Percentiles rank a stretch among this genome's conserved stretches.
Evolutionary conservation across 805 yeast species (phyloP).

Genomic region (Groenewaldozyma tartarivorans): DNA sequence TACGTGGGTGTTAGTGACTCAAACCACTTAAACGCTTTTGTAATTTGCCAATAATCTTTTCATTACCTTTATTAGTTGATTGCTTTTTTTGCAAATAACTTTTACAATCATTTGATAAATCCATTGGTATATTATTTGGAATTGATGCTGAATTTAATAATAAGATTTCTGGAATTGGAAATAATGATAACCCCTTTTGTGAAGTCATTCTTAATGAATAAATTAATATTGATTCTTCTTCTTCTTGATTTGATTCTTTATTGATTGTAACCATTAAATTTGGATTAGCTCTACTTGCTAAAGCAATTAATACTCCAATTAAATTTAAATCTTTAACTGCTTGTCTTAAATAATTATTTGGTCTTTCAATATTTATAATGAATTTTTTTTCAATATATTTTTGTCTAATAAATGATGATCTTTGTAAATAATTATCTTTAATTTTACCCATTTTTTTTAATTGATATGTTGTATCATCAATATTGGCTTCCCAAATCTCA

Average conservation of each 20-base stretch:
- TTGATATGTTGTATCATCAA: slow-evolving; percentile 3
- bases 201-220: slow-evolving; percentile 26
- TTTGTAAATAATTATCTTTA: slow-evolving; percentile 32
- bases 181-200: slow-evolving; percentile 16
- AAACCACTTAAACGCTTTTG: slow-evolving; percentile 9
- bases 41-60: slow-evolving; percentile 4
- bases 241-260: slow-evolving; percentile 9
- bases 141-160: slow-evolving; percentile 29
- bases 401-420: slow-evolving; percentile 50
- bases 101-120: slow-evolving; percentile 2
- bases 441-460: slow-evolving; percentile 20
- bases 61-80: neutral
- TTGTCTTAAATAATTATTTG: slow-evolving; percentile 26
- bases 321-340: slow-evolving; percentile 27
- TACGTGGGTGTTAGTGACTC: too few relatives aligned
- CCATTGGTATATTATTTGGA: slow-evolving; percentile 10
- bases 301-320: slow-evolving; percentile 23
- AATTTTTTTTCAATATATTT: slow-evolving; percentile 55
- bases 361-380: slow-evolving; percentile 27
- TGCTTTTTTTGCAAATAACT: slow-evolving; percentile 1
- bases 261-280: slow-evolving; percentile 19
- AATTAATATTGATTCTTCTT: slow-evolving; percentile 24
- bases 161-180: slow-evolving; percentile 31
- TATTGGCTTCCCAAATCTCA: slow-evolving; percentile 46
- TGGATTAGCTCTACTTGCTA: slow-evolving; percentile 32